Conservation (phyloP, 2,329 filamentous ascomycete species). For the Trichophaea hybrida region DNA sequence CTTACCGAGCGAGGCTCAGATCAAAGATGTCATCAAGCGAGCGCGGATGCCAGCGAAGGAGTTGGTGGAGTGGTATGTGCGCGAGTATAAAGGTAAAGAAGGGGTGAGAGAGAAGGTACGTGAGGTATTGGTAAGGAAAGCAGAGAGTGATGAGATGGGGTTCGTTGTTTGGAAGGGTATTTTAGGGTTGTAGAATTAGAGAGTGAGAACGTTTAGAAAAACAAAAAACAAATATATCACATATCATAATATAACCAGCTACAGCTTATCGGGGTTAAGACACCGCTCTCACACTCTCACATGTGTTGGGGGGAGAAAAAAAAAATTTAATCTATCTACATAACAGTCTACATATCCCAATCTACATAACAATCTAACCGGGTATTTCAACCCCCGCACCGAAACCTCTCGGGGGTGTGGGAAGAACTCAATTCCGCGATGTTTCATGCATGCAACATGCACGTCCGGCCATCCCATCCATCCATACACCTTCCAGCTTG, state of each 20-base stretch:
- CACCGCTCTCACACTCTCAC: no score
- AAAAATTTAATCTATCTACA: no score
- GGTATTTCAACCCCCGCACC: no score
- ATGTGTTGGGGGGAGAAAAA: no score
- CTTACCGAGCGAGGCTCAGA: slow-evolving; percentile 51
- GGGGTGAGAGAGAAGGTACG: slow-evolving; percentile 53
- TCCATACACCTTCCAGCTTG: no score
- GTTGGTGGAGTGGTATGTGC: slow-evolving; percentile 49
- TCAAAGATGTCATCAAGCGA: background rate
- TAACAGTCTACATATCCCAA: no score
- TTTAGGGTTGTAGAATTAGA: background rate
- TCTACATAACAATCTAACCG: no score
- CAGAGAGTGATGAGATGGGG: slow-evolving; percentile 44
- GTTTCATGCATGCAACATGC: no score
- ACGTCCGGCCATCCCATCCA: no score
- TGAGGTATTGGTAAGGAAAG: slow-evolving; percentile 54
- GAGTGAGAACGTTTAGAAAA: background rate
- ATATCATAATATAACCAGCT: background rate
- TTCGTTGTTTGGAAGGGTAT: slow-evolving; percentile 20
- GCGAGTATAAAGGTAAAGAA: slow-evolving; percentile 47
- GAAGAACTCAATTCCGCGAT: no score
- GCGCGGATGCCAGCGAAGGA: slow-evolving; percentile 33
- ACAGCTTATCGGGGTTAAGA: no score
- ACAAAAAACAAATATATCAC: background rate
- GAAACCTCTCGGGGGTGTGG: no score